These are phyloP conservation scores for Purshia tridentata DNA, from an alignment of 306 rosid species.

Conservation along the genomic window DNA sequence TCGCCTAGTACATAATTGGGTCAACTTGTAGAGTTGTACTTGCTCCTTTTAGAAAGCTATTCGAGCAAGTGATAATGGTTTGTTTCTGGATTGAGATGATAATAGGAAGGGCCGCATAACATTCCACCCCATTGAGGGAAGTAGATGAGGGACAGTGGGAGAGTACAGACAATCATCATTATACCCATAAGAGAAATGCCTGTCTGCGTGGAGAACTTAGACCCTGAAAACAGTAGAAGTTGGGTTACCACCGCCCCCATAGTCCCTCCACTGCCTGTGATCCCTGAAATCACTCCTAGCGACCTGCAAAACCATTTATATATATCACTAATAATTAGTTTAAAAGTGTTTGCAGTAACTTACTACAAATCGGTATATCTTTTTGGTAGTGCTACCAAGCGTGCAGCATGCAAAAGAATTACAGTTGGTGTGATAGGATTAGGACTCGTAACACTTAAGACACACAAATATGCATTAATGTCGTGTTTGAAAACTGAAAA, in stretches of 20 bases:
- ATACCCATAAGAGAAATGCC: constrained; percentile 59
- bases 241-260: constrained; percentile 59
- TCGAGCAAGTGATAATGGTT: constrained; percentile 28
- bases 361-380: no score
- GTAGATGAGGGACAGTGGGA: constrained; percentile 40
- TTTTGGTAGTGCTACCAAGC: no score
- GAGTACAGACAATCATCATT: constrained; percentile 44
- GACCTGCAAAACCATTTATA: constrained; percentile 37
- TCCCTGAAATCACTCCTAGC: constrained; percentile 62
- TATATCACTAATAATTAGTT: not conserved
- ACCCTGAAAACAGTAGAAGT: constrained; percentile 44
- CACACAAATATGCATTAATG: no score
- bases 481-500: no score
- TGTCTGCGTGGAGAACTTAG: constrained; percentile 34
- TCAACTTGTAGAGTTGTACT: not conserved
- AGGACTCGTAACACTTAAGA: not conserved
- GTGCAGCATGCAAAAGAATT: not conserved
- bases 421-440: not conserved
- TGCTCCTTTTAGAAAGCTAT: constrained; percentile 17
- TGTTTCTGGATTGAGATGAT: constrained; percentile 3
- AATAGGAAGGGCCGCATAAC: constrained; percentile 43
- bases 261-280: constrained; percentile 67
- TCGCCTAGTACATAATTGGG: not conserved
- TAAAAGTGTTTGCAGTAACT: not conserved
- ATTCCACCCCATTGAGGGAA: constrained; percentile 57